Percentiles rank a stretch among this genome's conserved stretches.
Conservation (phyloP, 129 eudicot species). For the Daucus carota region DNA sequence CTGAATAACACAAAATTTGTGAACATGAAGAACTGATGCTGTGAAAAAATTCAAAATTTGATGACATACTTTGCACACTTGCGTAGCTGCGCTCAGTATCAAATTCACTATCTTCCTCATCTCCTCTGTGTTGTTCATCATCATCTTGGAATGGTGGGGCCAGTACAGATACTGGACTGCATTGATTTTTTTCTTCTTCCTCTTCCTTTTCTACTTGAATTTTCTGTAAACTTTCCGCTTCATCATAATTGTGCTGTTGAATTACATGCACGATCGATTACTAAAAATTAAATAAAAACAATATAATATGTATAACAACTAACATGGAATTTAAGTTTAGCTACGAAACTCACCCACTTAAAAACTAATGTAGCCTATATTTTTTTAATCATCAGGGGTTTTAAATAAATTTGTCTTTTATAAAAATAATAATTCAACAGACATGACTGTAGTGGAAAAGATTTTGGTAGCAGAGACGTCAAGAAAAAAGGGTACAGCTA, state of each 20-base stretch:
- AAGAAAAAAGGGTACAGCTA: constrained; percentile 17
- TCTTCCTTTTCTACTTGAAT: constrained; percentile 34
- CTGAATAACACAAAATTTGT: not conserved
- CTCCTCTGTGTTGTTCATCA: constrained; percentile 12
- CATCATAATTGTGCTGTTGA: constrained; percentile 29
- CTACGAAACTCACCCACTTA: no score
- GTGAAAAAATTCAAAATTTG: not conserved
- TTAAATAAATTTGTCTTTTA: no score
- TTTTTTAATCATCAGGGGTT: no score
- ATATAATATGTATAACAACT: no score
- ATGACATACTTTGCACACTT: constrained; percentile 55
- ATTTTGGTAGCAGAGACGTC: constrained; percentile 32
- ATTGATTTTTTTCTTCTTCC: constrained; percentile 71
- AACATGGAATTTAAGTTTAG: no score
- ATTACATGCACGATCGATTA: not conserved
- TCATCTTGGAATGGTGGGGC: constrained; percentile 64
- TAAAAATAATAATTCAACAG: not conserved
- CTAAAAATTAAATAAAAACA: not conserved
- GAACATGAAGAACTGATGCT: not conserved
- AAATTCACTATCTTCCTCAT: constrained; percentile 18
- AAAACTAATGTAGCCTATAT: no score
- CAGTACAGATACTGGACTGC: constrained; percentile 79
- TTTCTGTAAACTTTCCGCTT: constrained; percentile 12
- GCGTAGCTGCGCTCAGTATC: constrained; percentile 59
- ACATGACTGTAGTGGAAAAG: constrained; percentile 13